Conservation (phyloP, 345 rosid genomes). For the Kernera saxatilis region DNA sequence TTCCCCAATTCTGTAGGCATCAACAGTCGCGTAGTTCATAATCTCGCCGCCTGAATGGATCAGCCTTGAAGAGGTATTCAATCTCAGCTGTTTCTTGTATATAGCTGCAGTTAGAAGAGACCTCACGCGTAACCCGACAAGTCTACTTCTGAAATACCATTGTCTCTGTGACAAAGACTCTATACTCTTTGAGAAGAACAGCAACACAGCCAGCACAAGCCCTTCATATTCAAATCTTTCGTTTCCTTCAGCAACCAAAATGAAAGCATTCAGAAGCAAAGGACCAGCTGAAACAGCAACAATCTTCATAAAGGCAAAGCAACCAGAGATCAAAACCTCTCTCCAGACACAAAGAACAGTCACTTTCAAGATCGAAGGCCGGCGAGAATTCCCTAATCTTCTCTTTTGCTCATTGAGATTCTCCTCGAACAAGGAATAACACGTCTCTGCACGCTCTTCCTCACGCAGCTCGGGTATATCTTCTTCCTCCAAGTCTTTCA, state of each 20-base stretch:
- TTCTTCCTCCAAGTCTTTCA: constrained; percentile 59
- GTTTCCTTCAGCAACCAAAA: constrained; percentile 82
- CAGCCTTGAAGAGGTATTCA: constrained; percentile 68
- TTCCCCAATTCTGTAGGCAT: constrained; percentile 91
- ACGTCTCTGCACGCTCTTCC: constrained; percentile 66
- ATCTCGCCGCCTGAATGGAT: constrained; percentile 87
- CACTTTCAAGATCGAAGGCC: constrained; percentile 54
- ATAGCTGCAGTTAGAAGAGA: constrained; percentile 77
- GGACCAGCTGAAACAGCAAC: constrained; percentile 80
- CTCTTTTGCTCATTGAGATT: constrained; percentile 46
- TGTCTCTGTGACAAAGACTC: constrained; percentile 92
- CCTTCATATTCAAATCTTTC: constrained; percentile 66
- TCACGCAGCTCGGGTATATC: constrained; percentile 60
- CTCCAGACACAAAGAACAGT: constrained; percentile 55
- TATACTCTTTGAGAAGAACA: constrained; percentile 54
- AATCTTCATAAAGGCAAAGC: constrained; percentile 75
- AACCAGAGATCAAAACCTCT: constrained; percentile 69
- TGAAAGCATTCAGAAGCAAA: constrained; percentile 77
- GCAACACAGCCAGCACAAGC: constrained; percentile 50
- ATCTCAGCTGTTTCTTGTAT: constrained; percentile 73
- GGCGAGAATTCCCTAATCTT: constrained; percentile 33
- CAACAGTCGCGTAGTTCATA: constrained; percentile 86
- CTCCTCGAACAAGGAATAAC: constrained; percentile 55
- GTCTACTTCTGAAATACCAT: constrained; percentile 84
- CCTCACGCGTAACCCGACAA: constrained; percentile 70